Percentiles rank a stretch among this genome's conserved stretches.
These are phyloP conservation scores for Microbotryum violaceum DNA, from an alignment of 1,284 basidiomycete species.

Conservation along the genomic window DNA sequence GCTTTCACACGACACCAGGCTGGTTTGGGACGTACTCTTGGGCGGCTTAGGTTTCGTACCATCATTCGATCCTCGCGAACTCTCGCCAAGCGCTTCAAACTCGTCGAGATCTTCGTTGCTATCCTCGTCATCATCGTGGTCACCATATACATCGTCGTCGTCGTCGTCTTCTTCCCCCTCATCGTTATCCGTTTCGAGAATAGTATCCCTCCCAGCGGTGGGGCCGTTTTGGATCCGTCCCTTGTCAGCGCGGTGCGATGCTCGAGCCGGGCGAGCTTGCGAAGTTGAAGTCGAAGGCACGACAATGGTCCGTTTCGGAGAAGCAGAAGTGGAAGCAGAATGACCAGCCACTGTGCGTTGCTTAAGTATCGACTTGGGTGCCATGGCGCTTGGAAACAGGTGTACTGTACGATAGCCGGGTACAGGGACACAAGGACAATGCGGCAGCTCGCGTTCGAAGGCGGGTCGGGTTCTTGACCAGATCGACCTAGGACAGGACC, in stretches of 20 bases:
- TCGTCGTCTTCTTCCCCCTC: slow-evolving; percentile 8
- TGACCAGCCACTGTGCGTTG: slow-evolving; percentile 11
- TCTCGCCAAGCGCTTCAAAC: slow-evolving; percentile 29
- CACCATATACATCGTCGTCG: slow-evolving; percentile 9
- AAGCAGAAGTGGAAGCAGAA: not conserved
- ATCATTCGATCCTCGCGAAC: slow-evolving; percentile 9
- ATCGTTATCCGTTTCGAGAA: not conserved
- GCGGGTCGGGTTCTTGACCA: no score
- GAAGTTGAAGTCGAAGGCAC: not conserved
- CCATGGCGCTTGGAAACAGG: no score
- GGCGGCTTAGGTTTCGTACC: not conserved
- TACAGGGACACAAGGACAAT: no score
- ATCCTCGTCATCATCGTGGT: slow-evolving; percentile 16
- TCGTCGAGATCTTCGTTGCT: slow-evolving; percentile 26
- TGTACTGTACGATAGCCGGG: no score
- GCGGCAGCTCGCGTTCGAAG: no score
- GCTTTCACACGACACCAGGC: not conserved
- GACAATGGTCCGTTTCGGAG: not conserved
- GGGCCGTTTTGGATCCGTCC: slow-evolving; percentile 19
- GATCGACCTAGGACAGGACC: no score
- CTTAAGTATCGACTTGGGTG: slow-evolving; percentile 27
- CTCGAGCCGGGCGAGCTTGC: slow-evolving; percentile 1
- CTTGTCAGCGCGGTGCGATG: slow-evolving; percentile 15
- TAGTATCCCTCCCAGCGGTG: slow-evolving; percentile 5
- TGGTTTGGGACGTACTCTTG: slow-evolving; percentile 25